phyloP scores from a whole-genome alignment of 768 basidiomycete genomes.

The Mycena olivaceomarginata region DNA sequence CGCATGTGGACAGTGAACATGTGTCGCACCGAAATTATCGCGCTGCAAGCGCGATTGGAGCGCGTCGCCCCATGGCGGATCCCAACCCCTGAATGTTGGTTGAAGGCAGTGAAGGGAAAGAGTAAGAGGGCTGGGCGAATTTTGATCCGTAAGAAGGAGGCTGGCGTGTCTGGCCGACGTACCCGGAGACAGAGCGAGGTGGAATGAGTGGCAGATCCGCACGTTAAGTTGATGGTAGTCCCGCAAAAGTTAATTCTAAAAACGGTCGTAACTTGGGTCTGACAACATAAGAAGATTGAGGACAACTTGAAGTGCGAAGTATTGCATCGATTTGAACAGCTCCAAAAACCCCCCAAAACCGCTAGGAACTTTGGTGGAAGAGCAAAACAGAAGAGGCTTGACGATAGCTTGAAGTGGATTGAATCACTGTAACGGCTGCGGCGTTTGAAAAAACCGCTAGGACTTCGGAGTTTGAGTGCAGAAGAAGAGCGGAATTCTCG shows the following conservation, averaged over 20 bases:
- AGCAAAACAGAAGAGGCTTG: too few species aligned
- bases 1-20: background rate
- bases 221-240: background rate
- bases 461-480: background rate
- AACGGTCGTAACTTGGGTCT: background rate
- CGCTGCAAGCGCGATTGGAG: slow-evolving; percentile 8
- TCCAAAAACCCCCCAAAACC: too few species aligned
- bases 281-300: background rate
- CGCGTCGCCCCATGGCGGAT: slow-evolving; percentile 1
- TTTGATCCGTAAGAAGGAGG: background rate
- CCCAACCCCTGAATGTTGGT: background rate
- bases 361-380: too few species aligned
- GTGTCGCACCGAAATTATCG: slow-evolving; percentile 4
- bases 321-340: too few species aligned
- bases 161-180: background rate
- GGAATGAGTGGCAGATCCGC: background rate
- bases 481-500: background rate
- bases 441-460: background rate
- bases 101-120: background rate
- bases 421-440: too few species aligned
- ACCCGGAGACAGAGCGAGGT: background rate
- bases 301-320: background rate
- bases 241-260: too few species aligned
- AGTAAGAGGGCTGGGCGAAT: background rate
- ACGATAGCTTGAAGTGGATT: too few species aligned